phyloP scores from a whole-genome alignment of 176 grass and related monocot species.

The Oryza australiensis region DNA sequence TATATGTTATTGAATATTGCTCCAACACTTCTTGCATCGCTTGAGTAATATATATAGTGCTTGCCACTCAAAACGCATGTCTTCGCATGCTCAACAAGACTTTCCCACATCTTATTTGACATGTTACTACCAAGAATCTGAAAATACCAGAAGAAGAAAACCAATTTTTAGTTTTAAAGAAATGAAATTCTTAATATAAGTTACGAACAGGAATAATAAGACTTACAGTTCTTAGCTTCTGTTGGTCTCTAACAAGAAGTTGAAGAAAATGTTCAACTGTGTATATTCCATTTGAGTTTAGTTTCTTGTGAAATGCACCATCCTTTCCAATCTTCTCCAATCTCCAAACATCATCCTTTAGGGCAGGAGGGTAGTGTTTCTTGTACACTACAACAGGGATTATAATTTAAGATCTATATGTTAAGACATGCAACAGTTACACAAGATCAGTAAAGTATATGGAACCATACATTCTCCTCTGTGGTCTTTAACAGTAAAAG shows the following conservation, averaged over 20 bases:
- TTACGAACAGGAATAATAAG: conserved; percentile 11
- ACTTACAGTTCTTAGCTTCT: conserved; percentile 77
- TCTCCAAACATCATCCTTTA: conserved; percentile 91
- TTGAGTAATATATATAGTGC: conserved; percentile 83
- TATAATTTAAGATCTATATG: conserved; percentile 23
- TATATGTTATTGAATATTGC: conserved; percentile 92
- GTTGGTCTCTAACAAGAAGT: conserved; percentile 74
- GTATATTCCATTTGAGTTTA: conserved; percentile 59
- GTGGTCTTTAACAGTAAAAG: conserved; percentile 91
- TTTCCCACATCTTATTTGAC: conserved; percentile 98
- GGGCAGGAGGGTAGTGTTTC: conserved; percentile 81
- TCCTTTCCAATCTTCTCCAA: conserved; percentile 95
- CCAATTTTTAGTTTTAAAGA: conserved; percentile 15
- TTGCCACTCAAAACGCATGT: conserved; percentile 83
- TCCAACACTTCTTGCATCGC: conserved; percentile 51
- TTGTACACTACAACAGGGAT: conserved; percentile 71
- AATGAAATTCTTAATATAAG: conserved; percentile 1
- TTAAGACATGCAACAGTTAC: conserved; percentile 24
- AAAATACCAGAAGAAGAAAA: conserved; percentile 2
- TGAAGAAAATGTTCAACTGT: conserved; percentile 88
- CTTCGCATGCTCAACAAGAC: conserved; percentile 81
- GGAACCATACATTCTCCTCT: conserved; percentile 82
- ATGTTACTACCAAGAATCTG: conserved; percentile 78
- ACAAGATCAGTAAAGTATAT: conserved; percentile 4
- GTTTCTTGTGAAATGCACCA: conserved; percentile 75